These are phyloP conservation scores for Cnidoscolus chayamansa DNA, from an alignment of 441 rosid species.

Conservation along the genomic window DNA sequence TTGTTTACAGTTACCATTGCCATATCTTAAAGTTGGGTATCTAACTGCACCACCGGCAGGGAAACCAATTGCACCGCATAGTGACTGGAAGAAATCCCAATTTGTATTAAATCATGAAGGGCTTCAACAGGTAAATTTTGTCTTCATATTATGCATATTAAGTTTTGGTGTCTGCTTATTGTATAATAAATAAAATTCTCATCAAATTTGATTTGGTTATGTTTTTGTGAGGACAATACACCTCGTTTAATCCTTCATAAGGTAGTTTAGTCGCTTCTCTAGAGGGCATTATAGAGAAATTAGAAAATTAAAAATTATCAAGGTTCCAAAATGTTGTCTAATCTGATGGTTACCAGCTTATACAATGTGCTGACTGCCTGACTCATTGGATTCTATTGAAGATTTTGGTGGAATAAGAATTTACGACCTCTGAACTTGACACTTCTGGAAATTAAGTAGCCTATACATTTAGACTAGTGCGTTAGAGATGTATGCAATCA, in stretches of 20 bases:
- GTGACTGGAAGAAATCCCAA: conserved; percentile 81
- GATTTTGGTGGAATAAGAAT: no score
- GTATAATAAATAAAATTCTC: not conserved
- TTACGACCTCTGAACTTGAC: no score
- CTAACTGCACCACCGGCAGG: conserved; percentile 81
- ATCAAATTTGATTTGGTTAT: not conserved
- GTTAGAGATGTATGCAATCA: not conserved
- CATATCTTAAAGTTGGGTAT: conserved; percentile 86
- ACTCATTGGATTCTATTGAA: no score
- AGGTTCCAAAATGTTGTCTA: not conserved
- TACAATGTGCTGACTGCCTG: no score
- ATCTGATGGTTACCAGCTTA: no score
- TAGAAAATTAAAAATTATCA: no score
- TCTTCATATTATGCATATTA: not conserved
- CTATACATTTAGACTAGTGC: no score
- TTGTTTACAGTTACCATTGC: conserved; percentile 76
- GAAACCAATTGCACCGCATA: conserved; percentile 66
- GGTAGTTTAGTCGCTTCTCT: not conserved
- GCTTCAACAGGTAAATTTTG: conserved; percentile 66
- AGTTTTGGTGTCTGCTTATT: not conserved
- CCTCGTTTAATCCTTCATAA: not conserved
- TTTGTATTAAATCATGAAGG: conserved; percentile 81
- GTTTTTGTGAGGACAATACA: not conserved
- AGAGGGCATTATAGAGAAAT: not conserved
- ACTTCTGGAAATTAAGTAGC: no score